These are phyloP conservation scores for Claviceps lovelessii DNA, from an alignment of 2,329 filamentous ascomycete species.

Conservation along the genomic window DNA sequence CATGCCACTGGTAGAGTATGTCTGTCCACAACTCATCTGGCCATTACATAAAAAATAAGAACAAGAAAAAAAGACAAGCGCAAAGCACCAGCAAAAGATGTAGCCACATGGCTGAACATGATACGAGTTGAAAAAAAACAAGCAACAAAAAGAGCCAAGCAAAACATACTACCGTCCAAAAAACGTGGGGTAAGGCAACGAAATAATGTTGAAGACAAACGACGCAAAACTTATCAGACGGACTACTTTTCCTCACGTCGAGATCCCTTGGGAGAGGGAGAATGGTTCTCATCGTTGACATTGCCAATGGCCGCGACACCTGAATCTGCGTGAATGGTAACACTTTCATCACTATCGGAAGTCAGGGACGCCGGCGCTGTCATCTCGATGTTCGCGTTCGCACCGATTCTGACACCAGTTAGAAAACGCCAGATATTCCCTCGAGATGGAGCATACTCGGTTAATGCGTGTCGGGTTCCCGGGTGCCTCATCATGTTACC, in stretches of 20 bases:
- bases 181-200: background rate
- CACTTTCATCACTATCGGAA: slow-evolving; percentile 38
- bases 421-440: slow-evolving; percentile 17
- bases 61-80: slow-evolving; percentile 7
- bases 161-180: slow-evolving; percentile 6
- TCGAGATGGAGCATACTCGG: slow-evolving; percentile 21
- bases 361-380: slow-evolving; percentile 25
- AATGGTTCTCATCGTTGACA: slow-evolving; percentile 32
- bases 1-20: slow-evolving; percentile 19
- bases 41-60: slow-evolving; percentile 6
- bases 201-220: background rate
- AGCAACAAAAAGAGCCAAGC: slow-evolving; percentile 5
- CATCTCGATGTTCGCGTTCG: slow-evolving; percentile 27
- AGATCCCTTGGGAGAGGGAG: slow-evolving; percentile 32
- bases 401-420: slow-evolving; percentile 21
- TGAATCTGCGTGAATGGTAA: slow-evolving; percentile 39
- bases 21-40: slow-evolving; percentile 9
- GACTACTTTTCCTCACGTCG: slow-evolving; percentile 17
- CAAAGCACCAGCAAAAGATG: slow-evolving; percentile 3
- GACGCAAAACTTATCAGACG: background rate
- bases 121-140: slow-evolving; percentile 4
- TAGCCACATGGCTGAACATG: slow-evolving; percentile 8
- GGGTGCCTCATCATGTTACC: slow-evolving; percentile 15
- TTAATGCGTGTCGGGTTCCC: slow-evolving; percentile 19
- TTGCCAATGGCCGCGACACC: slow-evolving; percentile 19